phyloP scores from a whole-genome alignment of 345 rosid species.

The Sisymbrium irio region DNA sequence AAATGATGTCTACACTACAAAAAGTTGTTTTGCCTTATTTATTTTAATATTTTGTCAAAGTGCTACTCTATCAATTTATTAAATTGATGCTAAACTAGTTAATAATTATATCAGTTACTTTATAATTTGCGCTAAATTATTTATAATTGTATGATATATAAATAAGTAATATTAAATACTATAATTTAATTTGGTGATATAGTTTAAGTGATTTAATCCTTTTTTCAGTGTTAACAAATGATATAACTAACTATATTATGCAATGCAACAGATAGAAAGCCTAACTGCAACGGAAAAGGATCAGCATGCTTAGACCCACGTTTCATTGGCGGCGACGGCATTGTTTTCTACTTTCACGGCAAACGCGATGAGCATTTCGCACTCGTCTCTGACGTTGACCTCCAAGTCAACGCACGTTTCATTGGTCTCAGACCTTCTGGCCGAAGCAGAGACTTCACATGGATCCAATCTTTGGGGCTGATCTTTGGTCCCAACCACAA shows the following conservation, averaged over 20 bases:
- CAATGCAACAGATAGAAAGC: constrained; percentile 27
- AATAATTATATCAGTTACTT: too few relatives aligned
- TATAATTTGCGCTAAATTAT: too few relatives aligned
- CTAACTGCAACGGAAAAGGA: constrained; percentile 42
- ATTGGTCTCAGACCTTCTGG: constrained; percentile 57
- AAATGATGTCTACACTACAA: too few relatives aligned
- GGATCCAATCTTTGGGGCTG: constrained; percentile 61
- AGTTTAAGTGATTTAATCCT: too few relatives aligned
- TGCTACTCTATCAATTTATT: too few relatives aligned
- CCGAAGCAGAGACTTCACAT: constrained; percentile 55
- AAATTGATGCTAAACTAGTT: too few relatives aligned
- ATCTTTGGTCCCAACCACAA: constrained; percentile 38
- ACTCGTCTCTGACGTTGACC: constrained; percentile 49
- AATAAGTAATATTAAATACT: too few relatives aligned
- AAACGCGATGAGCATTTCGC: constrained; percentile 51
- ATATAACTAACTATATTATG: not conserved
- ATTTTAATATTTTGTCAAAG: too few relatives aligned
- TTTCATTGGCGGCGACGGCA: constrained; percentile 62
- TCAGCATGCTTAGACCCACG: constrained; percentile 66
- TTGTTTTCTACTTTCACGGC: constrained; percentile 67
- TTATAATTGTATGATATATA: too few relatives aligned
- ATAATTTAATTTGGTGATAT: too few relatives aligned
- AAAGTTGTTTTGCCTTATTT: too few relatives aligned
- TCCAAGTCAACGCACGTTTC: constrained; percentile 64
- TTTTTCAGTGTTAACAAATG: too few relatives aligned